Evolutionary conservation across 23 red algal species (phyloP), one percentile per base, ranked within the genome.

Genomic region (Gracilaria domingensis): DNA sequence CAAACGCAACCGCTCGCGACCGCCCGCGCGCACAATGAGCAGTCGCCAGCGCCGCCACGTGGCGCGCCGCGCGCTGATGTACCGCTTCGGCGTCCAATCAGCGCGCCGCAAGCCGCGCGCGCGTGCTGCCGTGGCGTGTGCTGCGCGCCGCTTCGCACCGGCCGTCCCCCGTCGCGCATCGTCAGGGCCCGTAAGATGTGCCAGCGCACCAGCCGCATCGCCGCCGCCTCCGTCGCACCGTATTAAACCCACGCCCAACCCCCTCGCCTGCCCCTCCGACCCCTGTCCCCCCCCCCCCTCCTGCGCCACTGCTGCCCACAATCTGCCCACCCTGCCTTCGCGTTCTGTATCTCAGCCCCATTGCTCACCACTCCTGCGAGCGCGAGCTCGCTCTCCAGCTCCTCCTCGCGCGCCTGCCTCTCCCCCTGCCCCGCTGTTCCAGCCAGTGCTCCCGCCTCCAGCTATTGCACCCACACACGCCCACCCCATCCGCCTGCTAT

Each of bases 51-150:
- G 8, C 8, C 38, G 72, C 72, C 30, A 40, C 34, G 72, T 55
- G 51, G 51, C 8, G 51, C 51, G 51, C 3, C 24, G 9, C 2
- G 16, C 32, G 40, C 26, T 34, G 40, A n/a, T 9, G 13, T 50
- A 6, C 45, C 72, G 34, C 72, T n/a, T 77, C 8, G 72, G 40
- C 30, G 8, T 9, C 62, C 62, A 67, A 67, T 67, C 62, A 67
- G 26, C 62, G 33, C 62, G 51, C 51, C 18, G 51, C 51, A n/a
- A 4, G 26, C 14, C 21, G 23, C 26, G 58, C 26, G 58, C 23
- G 58, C 28, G 13, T 25, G 62, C 26, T 32, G 62, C 26, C 33
- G 11, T 29, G 62, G 28, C 8, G 28, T 1, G 6, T 64, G 58
- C 11, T 55, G 51, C 51, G 51, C 51, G 17, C 51, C 51, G 51